Evolutionary conservation across 192 early-diverging fungal species (phyloP).

Genomic region (Umbelopsis isabellina): DNA sequence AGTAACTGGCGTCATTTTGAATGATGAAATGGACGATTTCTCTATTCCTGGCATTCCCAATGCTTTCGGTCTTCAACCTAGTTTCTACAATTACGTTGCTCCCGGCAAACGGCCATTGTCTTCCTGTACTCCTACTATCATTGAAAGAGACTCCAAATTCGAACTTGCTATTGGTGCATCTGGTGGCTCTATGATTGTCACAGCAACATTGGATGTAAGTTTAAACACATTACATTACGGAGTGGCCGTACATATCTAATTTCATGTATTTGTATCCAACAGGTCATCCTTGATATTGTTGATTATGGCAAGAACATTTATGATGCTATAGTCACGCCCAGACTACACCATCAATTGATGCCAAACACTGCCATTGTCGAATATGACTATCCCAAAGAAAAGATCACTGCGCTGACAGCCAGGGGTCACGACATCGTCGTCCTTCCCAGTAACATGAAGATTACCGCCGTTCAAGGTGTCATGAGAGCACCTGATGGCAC

Average conservation of each 20-base stretch:
- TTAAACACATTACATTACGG: neutral
- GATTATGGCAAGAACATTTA: constrained; percentile 70
- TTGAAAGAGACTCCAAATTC: constrained; percentile 67
- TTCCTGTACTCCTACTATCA: constrained; percentile 63
- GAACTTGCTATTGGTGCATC: constrained; percentile 82
- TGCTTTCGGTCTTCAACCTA: constrained; percentile 80
- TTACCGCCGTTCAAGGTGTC: constrained; percentile 34
- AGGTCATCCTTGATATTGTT: constrained; percentile 75
- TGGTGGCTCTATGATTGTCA: constrained; percentile 87
- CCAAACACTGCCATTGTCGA: constrained; percentile 70
- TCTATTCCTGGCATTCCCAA: constrained; percentile 75
- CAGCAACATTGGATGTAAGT: constrained; percentile 62
- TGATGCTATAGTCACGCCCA: constrained; percentile 71
- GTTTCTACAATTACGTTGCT: constrained; percentile 82
- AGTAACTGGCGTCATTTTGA: constrained; percentile 86
- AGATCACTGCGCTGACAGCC: constrained; percentile 39
- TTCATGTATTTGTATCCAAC: neutral
- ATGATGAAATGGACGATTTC: constrained; percentile 98
- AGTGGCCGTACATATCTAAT: neutral
- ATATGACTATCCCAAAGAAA: constrained; percentile 37
- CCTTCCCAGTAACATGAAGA: constrained; percentile 12
- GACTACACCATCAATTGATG: constrained; percentile 91
- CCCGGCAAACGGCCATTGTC: constrained; percentile 87
- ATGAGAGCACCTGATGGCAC: constrained; percentile 25
- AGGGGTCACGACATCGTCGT: constrained; percentile 43